Evolutionary conservation across 345 rosid species (phyloP), one percentile per base, ranked within the genome.

Genomic region (Raphanus sativus): DNA sequence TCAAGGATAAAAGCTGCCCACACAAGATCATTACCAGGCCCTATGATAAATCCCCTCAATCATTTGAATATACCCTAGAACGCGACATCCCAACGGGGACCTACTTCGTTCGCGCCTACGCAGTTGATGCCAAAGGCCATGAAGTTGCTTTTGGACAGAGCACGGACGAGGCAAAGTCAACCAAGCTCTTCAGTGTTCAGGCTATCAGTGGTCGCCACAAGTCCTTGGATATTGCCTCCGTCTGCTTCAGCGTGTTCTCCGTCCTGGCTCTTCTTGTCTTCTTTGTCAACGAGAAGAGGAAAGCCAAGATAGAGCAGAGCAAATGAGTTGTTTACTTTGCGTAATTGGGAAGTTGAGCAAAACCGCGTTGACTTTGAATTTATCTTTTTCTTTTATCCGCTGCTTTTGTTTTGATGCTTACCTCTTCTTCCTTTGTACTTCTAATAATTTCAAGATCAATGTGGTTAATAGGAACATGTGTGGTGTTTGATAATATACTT

Each of bases 71-170:
- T 67, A 70, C 32, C 10, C 58, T 83, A 8, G 81, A 69, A 64
- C 75, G 77, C 7, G 83, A 81, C 52, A 77, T 78, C 55, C 86
- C 86, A 13, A 73, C 80, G 0, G 87, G 75, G 15, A 48, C 76
- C 16, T 78, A 81, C 81, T 83, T 81, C 13, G 78, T 85, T 13
- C 81, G 82, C 32, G 80, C 71, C 25, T 81, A 83, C 65, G 86
- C 81, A 1, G 28, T 66, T 38, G 67, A 81, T 77, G 74, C 40
- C 0, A n/a, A 28, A 0, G 76, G 16, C 15, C 73, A 65, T 58
- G 80, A 81, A 73, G 74, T 78, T 58, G 84, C 71, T 26, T 78
- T n/a, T 67, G 86, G 87, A 62, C 86, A 83, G 17, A 81, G 74
- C 73, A 81, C 78, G 8, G 16, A 83, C 50, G 78, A 16, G 2